Evolutionary conservation across 805 yeast genomes (phyloP).

Genomic region (Candida jianshihensis): DNA sequence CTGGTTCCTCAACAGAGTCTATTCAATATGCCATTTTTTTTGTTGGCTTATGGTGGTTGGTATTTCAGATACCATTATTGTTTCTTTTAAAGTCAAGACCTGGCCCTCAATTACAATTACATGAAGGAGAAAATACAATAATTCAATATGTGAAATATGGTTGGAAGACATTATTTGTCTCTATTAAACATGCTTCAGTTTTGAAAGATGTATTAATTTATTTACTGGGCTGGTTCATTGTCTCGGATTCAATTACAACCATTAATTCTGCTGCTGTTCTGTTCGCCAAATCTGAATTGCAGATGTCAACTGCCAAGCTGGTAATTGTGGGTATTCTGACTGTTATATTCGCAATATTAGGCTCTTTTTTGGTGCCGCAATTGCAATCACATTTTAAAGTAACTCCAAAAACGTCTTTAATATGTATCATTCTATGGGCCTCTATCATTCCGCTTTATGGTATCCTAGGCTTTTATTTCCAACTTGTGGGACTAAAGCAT

Average conservation of each 20-base stretch:
- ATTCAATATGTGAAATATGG: constrained; percentile 44
- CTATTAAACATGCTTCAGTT: constrained; percentile 53
- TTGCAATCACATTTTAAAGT: constrained; percentile 29
- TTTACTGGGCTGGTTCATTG: constrained; percentile 67
- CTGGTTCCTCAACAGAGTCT: constrained; percentile 33
- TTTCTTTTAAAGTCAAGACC: constrained; percentile 40
- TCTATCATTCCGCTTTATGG: constrained; percentile 69
- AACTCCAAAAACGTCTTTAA: constrained; percentile 41
- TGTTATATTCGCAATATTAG: constrained; percentile 59
- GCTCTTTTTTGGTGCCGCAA: constrained; percentile 54
- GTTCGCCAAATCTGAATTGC: constrained; percentile 64
- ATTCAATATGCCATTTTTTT: constrained; percentile 52
- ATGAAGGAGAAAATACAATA: constrained; percentile 8
- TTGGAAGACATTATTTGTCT: constrained; percentile 49
- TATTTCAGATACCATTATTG: constrained; percentile 58
- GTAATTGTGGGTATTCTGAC: constrained; percentile 61
- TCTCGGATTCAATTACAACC: constrained; percentile 70
- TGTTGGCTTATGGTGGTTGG: constrained; percentile 75
- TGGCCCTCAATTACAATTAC: constrained; percentile 28
- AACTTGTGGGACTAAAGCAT: constrained; percentile 49
- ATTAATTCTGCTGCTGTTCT: constrained; percentile 74
- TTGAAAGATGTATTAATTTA: constrained; percentile 62
- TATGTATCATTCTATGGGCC: constrained; percentile 52
- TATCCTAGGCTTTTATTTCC: constrained; percentile 52
- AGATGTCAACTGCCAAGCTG: constrained; percentile 60